Conservation (phyloP, 192 early-diverging fungal species). For the Coemansia sp. region DNA sequence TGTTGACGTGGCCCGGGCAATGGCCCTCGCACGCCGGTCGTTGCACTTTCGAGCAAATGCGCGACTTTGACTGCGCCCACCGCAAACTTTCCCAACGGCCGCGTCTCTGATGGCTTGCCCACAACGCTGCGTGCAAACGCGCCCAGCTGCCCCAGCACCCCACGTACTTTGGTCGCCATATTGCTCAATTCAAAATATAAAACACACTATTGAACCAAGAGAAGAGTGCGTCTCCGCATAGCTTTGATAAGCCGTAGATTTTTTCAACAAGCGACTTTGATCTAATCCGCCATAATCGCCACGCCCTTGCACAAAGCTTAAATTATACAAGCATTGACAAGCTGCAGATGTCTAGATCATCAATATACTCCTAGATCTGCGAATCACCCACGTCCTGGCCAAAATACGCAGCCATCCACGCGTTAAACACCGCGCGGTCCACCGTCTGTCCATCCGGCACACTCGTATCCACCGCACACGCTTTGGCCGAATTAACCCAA, state of each 20-base stretch:
- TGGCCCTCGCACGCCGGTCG: constrained; percentile 37
- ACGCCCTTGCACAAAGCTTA: too few relatives aligned
- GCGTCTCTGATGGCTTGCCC: constrained; percentile 24
- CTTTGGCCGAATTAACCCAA: constrained; percentile 37
- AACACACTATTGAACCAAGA: not conserved
- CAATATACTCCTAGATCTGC: too few relatives aligned
- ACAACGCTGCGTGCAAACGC: constrained; percentile 29
- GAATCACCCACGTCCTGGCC: not conserved
- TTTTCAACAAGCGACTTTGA: not conserved
- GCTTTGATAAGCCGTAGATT: not conserved
- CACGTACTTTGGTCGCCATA: constrained; percentile 41
- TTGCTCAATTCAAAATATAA: not conserved
- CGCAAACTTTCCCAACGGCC: constrained; percentile 44
- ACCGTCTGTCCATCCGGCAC: constrained; percentile 18
- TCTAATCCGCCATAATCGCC: not conserved
- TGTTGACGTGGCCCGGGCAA: constrained; percentile 29
- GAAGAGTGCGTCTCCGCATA: not conserved
- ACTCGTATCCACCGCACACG: constrained; percentile 14
- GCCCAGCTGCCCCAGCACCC: constrained; percentile 39
- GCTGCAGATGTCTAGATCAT: too few relatives aligned
- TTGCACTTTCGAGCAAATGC: constrained; percentile 38
- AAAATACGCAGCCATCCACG: constrained; percentile 43
- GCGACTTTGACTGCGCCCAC: constrained; percentile 42
- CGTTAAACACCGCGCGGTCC: constrained; percentile 23
- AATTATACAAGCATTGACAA: too few relatives aligned